Evolutionary conservation across 805 yeast genomes (phyloP), one percentile per base, ranked within the genome.

Genomic region (Blastobotrys muscicola): DNA sequence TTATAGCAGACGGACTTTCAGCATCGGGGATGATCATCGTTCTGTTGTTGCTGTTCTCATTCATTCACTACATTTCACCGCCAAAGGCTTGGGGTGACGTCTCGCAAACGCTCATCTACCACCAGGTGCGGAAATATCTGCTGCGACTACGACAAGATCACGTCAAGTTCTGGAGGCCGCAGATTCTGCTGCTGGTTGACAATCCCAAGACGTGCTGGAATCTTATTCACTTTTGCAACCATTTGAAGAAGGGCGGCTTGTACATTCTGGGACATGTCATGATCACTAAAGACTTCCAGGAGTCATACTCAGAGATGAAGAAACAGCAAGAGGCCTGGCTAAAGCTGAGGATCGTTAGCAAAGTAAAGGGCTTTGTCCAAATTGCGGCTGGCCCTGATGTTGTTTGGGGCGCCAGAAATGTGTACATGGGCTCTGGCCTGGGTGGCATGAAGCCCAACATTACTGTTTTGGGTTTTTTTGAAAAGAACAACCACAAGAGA

Each of bases 41-140:
- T 43, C 69, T 87, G 53, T 60, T 77, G 33, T 66, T 80, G 12
- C 64, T 92, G 36, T 83, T 92, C 52, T 57, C 86, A 37, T 60
- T 83, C 43, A 92, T 92, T 50, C 97, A 92, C 60, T 86, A 87
- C 57, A 73, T 78, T 41, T 83, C 95, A 8, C 96, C 97, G 1
- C 97, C 98, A 4, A 87, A 86, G 58, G 83, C 89, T 30, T 92
- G 96, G 89, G 99, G 99, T 31, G 99, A 92, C 63, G 97, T 92
- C 16, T 89, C 97, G 2, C 98, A 92, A 62, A 78, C 89, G 35
- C 71, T 92, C 48, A 90, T 92, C 40, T 92, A 92, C 61, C 98
- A 92, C 59, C 99, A 92, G 63, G 97, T 92, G 8, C 70, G 99
- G 52, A 92, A 92, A 59, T 92, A 92, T 57, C 66, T 86, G 36